A percentile compares a stretch with the other conserved stretches of the same genome.
Conservation (phyloP, 2,329 filamentous ascomycete species). For the Rhinocladiella similis region DNA sequence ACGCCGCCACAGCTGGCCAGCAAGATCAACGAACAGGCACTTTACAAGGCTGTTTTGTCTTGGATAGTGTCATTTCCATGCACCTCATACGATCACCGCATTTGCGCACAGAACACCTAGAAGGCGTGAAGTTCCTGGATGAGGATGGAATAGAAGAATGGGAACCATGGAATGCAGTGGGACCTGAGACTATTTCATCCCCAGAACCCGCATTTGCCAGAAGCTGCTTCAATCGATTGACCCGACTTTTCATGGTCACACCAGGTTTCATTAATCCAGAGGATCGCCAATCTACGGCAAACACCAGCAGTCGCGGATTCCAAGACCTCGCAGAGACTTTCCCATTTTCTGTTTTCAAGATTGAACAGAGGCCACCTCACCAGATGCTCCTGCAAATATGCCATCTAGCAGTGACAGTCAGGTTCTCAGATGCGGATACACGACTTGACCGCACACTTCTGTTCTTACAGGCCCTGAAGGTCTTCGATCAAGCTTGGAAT, state of each 20-base stretch:
- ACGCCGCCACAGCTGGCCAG: conserved; percentile 4
- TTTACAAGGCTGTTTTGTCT: conserved; percentile 53
- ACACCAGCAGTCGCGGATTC: neutral
- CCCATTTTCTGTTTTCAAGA: conserved; percentile 9
- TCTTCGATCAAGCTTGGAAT: conserved; percentile 17
- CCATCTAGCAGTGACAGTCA: conserved; percentile 9
- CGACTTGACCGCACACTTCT: neutral
- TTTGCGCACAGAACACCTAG: conserved; percentile 40
- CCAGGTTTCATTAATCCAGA: conserved; percentile 6
- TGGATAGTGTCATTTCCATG: conserved; percentile 54
- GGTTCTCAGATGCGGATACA: neutral
- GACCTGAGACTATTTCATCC: conserved; percentile 35
- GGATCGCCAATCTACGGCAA: neutral
- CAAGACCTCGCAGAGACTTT: conserved; percentile 9
- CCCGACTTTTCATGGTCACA: conserved; percentile 35
- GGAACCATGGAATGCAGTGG: conserved; percentile 65
- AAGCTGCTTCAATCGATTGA: conserved; percentile 56
- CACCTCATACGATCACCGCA: conserved; percentile 48
- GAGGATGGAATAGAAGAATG: conserved; percentile 73
- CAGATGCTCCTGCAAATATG: conserved; percentile 21
- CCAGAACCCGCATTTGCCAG: conserved; percentile 45
- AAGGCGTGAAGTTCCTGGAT: conserved; percentile 48
- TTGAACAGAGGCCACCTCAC: conserved; percentile 16
- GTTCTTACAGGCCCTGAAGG: conserved; percentile 10
- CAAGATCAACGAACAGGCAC: conserved; percentile 39